Base-by-base conservation (phyloP, 768 basidiomycete genomes). In the Nidula microcarpa region DNA sequence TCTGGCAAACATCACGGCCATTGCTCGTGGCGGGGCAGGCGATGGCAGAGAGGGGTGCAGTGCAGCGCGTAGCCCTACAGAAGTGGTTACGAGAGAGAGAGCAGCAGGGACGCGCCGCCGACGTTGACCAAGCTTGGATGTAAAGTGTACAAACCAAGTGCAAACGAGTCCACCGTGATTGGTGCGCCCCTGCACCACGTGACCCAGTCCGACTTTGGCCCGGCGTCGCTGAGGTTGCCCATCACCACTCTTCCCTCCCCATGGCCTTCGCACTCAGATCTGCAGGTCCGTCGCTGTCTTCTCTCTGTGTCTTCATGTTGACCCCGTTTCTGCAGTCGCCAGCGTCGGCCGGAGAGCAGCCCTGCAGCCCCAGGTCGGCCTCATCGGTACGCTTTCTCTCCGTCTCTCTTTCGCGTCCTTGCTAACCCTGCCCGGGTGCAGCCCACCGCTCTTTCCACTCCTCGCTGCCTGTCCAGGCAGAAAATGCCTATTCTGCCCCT, bases 381-480 rank as follows among this genome's bases (percentile, higher is more conserved):
- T 76, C 23, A 68, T 66, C 58, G 74, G 81, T 79, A 53, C 53
- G 68, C 59, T 53, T 48, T 33, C 33, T 39, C 53, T 47, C 32
- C 32, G 36, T 53, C 45, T 23, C 57, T 48, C 44, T 52, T 51
- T 48, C 49, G 45, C 59, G 55, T 46, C 18, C 11, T 23, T n/a
- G 13, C n/a, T n/a, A n/a, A n/a, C 44, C 10, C 18, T 43, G 33
- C 36, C 46, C 33, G 48, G 57, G 13, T 49, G 0, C 55, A 83
- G 82, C 74, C 52, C 69, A 64, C 62, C 85, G 85, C 60, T 75
- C 75, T 41, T 62, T 91, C 17, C 85, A 87, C 61, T 68, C 78
- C 8, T 81, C 86, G 7, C 71, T 65, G 49, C 66, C 78, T 49
- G 64, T 65, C 10, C 62, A 66, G 50, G 75, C 73, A 10, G 70